Evolutionary conservation across 176 grass and related monocot species (phyloP).

Genomic region (Bonia amplexicaulis): DNA sequence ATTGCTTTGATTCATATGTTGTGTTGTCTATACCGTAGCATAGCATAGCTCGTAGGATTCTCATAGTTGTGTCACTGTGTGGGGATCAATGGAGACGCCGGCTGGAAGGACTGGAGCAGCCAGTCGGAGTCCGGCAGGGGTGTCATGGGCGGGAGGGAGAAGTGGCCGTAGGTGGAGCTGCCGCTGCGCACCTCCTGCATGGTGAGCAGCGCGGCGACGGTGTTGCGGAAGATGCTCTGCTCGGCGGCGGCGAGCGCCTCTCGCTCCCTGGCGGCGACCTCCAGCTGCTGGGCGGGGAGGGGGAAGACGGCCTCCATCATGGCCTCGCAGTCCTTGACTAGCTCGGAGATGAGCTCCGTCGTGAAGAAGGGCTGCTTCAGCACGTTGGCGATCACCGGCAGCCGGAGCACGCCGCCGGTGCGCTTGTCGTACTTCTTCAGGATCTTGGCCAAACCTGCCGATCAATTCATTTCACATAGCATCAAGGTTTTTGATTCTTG

Average conservation of each 20-base stretch:
- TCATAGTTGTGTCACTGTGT: slow-evolving; percentile 23
- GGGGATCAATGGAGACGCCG: slow-evolving; percentile 44
- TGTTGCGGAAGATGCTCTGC: slow-evolving; percentile 73
- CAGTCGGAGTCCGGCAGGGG: slow-evolving; percentile 51
- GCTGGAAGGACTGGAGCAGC: slow-evolving; percentile 41
- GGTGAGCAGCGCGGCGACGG: slow-evolving; percentile 66
- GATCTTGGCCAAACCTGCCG: slow-evolving; percentile 63
- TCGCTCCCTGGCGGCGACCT: background rate
- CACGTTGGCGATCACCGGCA: slow-evolving; percentile 69
- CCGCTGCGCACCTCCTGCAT: slow-evolving; percentile 86
- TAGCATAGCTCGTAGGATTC: background rate
- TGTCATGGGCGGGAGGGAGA: slow-evolving; percentile 74
- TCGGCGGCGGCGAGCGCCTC: slow-evolving; percentile 34
- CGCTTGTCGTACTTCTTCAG: slow-evolving; percentile 95
- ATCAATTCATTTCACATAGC: background rate
- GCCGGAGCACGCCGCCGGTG: slow-evolving; percentile 62
- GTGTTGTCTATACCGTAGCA: background rate
- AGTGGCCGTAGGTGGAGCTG: slow-evolving; percentile 76
- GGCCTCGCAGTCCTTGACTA: slow-evolving; percentile 74
- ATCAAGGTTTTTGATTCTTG: background rate
- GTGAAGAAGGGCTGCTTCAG: slow-evolving; percentile 88
- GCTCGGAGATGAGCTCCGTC: slow-evolving; percentile 62
- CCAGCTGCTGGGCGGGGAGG: background rate
- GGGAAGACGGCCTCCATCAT: slow-evolving; percentile 68
- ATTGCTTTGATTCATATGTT: background rate